These are phyloP conservation scores for Saccharomycopsis fibuligera DNA, from an alignment of 805 yeast species.

Conservation along the genomic window DNA sequence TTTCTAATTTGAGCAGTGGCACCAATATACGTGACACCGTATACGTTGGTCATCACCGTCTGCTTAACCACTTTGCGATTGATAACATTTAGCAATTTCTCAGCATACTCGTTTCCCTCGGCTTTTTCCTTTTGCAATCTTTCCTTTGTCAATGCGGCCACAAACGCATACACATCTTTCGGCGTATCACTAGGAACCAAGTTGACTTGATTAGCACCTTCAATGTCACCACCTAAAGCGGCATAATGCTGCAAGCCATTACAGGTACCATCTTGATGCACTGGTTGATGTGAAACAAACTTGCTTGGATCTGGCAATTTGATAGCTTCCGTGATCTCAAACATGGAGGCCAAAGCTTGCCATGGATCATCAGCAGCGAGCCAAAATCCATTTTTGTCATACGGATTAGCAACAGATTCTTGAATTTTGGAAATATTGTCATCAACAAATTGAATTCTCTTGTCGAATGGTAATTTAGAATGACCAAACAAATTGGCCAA, in stretches of 20 bases:
- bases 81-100: slow-evolving; percentile 48
- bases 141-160: slow-evolving; percentile 55
- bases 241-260: slow-evolving; percentile 85
- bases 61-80: slow-evolving; percentile 89
- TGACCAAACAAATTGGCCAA: slow-evolving; percentile 67
- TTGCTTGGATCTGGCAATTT: slow-evolving; percentile 58
- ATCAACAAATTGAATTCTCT: slow-evolving; percentile 55
- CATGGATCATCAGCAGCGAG: slow-evolving; percentile 71
- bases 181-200: slow-evolving; percentile 66
- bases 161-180: slow-evolving; percentile 69
- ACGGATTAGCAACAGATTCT: slow-evolving; percentile 60
- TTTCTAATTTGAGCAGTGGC: slow-evolving; percentile 84
- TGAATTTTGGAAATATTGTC: slow-evolving; percentile 47
- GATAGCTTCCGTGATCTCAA: slow-evolving; percentile 58
- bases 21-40: slow-evolving; percentile 93
- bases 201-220: slow-evolving; percentile 78
- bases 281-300: slow-evolving; percentile 65
- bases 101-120: slow-evolving; percentile 44
- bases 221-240: slow-evolving; percentile 78
- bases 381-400: slow-evolving; percentile 59
- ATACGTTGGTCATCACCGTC: slow-evolving; percentile 97
- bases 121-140: slow-evolving; percentile 49
- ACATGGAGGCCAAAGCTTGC: slow-evolving; percentile 70
- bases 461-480: slow-evolving; percentile 64
- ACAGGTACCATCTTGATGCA: slow-evolving; percentile 85